Evolutionary conservation across 306 rosid species (phyloP).

Genomic region (Quercus mongolica): DNA sequence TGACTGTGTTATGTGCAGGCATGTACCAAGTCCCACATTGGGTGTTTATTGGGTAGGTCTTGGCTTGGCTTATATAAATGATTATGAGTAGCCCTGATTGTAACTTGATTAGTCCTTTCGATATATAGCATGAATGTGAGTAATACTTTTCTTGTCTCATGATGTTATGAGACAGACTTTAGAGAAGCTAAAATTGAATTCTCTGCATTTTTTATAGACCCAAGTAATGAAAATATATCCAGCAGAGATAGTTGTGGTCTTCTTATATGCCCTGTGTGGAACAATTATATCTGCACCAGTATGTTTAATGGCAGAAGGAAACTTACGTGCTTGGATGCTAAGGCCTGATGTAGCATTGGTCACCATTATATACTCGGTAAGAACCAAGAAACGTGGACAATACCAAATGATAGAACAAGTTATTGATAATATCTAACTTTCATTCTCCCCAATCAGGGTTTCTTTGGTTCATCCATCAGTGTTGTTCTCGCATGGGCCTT

Average conservation of each 20-base stretch:
- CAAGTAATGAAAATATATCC: constrained; percentile 30
- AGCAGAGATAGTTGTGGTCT: constrained; percentile 21
- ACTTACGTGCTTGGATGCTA: constrained; percentile 23
- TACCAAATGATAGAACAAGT: too few species aligned
- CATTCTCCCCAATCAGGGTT: constrained; percentile 6
- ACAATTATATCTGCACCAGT: constrained; percentile 16
- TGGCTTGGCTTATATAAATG: too few species aligned
- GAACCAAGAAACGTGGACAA: background rate
- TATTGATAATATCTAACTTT: background rate
- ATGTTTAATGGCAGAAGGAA: constrained; percentile 17
- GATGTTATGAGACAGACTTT: background rate
- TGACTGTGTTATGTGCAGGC: too few species aligned
- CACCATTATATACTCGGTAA: constrained; percentile 20
- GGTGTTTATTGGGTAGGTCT: too few species aligned
- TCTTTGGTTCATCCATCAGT: constrained; percentile 3
- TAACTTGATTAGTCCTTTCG: too few species aligned
- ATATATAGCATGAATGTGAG: too few species aligned
- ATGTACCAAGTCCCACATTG: too few species aligned
- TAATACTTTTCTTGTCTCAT: too few species aligned
- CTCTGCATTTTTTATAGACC: constrained; percentile 5
- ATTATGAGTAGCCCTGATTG: too few species aligned
- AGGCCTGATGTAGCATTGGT: constrained; percentile 12
- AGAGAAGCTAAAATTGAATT: background rate
- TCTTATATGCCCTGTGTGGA: constrained; percentile 5
- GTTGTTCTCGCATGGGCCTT: constrained; percentile 24